phyloP scores from a whole-genome alignment of 169 alveolate species.

The Plasmodium yoelii region DNA sequence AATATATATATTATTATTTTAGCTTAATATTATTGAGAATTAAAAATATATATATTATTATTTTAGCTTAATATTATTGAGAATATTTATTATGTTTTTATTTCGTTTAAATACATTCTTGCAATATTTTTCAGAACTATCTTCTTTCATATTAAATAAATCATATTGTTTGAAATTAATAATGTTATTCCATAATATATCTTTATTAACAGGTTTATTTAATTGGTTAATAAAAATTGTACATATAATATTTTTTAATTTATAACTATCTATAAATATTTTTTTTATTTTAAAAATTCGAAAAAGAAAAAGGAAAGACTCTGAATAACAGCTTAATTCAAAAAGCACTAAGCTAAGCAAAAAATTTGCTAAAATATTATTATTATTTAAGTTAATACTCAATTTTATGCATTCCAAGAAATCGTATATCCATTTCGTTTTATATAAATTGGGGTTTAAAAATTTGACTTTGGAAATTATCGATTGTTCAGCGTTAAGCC shows the following conservation, averaged over 20 bases:
- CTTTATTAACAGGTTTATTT: slow-evolving; percentile 40
- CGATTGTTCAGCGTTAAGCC: slow-evolving; percentile 13
- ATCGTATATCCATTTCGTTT: slow-evolving; percentile 69
- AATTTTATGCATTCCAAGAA: slow-evolving; percentile 60
- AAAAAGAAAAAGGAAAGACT: slow-evolving; percentile 57
- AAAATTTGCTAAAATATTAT: slow-evolving; percentile 56
- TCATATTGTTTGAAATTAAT: slow-evolving; percentile 51
- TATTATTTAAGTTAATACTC: slow-evolving; percentile 58
- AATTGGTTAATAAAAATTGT: slow-evolving; percentile 57
- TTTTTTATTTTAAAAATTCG: slow-evolving; percentile 68
- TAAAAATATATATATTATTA: no score
- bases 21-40: neutral
- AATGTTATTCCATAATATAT: slow-evolving; percentile 44
- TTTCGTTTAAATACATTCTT: slow-evolving; percentile 44
- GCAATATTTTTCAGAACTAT: slow-evolving; percentile 40
- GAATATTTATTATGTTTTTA: slow-evolving; percentile 17
- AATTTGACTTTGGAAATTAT: slow-evolving; percentile 43
- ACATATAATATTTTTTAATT: slow-evolving; percentile 65
- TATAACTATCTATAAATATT: slow-evolving; percentile 63
- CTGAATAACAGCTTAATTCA: slow-evolving; percentile 74
- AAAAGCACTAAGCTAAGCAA: slow-evolving; percentile 60
- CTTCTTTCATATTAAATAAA: slow-evolving; percentile 53
- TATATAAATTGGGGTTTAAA: slow-evolving; percentile 61
- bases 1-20: no score
- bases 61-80: slow-evolving; percentile 25